These are phyloP conservation scores for Corylus avellana DNA, from an alignment of 306 rosid species.

Conservation along the genomic window DNA sequence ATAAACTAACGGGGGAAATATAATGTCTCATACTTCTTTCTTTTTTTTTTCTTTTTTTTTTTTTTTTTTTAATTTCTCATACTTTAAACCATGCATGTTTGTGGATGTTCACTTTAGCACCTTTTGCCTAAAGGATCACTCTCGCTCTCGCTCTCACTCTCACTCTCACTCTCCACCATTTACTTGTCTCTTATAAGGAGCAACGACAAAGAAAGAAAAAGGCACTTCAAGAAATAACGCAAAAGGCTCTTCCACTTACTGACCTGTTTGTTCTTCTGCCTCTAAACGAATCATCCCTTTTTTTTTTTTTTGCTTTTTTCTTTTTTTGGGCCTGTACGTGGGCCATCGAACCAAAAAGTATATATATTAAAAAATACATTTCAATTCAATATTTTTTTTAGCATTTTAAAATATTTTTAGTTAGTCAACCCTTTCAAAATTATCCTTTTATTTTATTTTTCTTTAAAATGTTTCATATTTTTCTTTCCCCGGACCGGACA, in stretches of 20 bases:
- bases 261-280: neutral
- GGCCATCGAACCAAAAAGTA: neutral
- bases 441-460: too few relatives aligned
- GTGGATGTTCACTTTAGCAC: neutral
- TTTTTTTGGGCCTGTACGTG: neutral
- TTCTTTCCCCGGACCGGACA: too few relatives aligned
- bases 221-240: neutral
- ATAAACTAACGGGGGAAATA: too few relatives aligned
- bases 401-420: too few relatives aligned
- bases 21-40: too few relatives aligned
- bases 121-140: neutral
- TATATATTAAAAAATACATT: neutral
- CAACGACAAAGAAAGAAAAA: neutral
- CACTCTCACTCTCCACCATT: neutral
- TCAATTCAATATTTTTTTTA: too few relatives aligned
- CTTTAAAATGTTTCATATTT: neutral
- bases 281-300: neutral
- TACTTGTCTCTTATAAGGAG: neutral
- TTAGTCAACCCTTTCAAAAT: too few relatives aligned
- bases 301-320: too few relatives aligned
- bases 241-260: neutral
- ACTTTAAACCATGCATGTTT: too few relatives aligned
- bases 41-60: too few relatives aligned
- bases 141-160: neutral
- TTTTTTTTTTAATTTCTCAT: too few relatives aligned